These are phyloP conservation scores for Henningerozyma blattae DNA, from an alignment of 805 yeast genomes.

Conservation along the genomic window DNA sequence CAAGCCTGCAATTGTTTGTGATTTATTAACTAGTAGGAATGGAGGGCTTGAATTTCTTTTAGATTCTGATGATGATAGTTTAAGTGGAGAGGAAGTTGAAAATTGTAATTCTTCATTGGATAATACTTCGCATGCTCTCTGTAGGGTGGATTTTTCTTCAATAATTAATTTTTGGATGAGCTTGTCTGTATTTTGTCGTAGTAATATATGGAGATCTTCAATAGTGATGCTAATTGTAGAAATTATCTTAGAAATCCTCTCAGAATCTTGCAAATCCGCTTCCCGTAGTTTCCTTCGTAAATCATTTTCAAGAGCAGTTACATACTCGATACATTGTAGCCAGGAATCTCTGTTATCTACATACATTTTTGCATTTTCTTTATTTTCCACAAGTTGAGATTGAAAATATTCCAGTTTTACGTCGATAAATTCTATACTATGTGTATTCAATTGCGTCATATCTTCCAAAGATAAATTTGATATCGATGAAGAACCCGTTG, in stretches of 20 bases:
- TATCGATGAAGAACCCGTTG: not conserved
- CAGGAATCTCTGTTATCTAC: constrained; percentile 11
- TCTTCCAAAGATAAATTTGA: constrained; percentile 3
- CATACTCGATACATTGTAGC: constrained; percentile 11
- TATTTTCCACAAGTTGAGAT: constrained; percentile 14
- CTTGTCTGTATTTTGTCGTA: constrained; percentile 1
- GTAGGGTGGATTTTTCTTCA: constrained; percentile 13
- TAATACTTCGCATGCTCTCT: constrained; percentile 14
- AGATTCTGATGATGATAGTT: not conserved
- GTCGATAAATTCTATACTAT: constrained; percentile 16
- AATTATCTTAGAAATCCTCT: not conserved
- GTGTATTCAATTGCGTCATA: constrained; percentile 3
- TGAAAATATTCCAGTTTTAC: constrained; percentile 12
- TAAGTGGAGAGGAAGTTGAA: too few species aligned
- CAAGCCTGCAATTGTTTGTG: not conserved
- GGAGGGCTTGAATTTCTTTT: constrained; percentile 6
- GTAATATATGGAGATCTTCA: constrained; percentile 1
- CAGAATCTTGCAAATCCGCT: not conserved
- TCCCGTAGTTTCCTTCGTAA: constrained; percentile 5
- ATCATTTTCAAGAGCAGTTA: constrained; percentile 13
- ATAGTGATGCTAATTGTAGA: constrained; percentile 4
- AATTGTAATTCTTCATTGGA: not conserved
- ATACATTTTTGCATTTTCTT: constrained; percentile 11
- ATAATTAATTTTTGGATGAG: constrained; percentile 5
- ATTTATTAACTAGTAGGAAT: constrained; percentile 4